These are phyloP conservation scores for Gossypium bickii DNA, from an alignment of 345 rosid genomes.

Conservation along the genomic window DNA sequence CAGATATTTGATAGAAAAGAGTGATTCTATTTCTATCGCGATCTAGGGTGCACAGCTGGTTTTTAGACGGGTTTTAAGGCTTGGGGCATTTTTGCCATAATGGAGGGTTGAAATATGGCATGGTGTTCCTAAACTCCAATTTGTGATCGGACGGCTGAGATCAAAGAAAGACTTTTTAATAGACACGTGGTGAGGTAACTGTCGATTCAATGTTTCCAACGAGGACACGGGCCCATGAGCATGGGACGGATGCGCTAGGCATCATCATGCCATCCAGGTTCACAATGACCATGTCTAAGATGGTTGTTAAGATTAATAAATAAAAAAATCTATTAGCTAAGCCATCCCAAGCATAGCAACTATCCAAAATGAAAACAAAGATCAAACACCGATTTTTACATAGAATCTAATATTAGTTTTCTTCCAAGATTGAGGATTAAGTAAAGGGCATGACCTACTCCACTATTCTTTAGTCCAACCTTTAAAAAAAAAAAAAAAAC, in stretches of 20 bases:
- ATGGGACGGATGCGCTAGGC: not conserved
- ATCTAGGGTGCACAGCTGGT: slow-evolving; percentile 26
- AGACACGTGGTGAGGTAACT: slow-evolving; percentile 18
- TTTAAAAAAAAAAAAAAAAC: no score
- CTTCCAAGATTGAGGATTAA: no score
- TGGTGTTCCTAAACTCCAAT: slow-evolving; percentile 10
- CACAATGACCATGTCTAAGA: no score
- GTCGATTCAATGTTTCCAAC: slow-evolving; percentile 19
- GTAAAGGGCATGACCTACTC: no score
- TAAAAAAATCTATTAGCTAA: no score
- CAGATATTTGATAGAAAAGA: slow-evolving; percentile 9
- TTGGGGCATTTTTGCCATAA: not conserved
- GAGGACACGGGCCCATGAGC: not conserved
- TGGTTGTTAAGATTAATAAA: no score
- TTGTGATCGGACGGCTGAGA: slow-evolving; percentile 24
- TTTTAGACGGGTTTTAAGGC: slow-evolving; percentile 12
- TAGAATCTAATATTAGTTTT: not conserved
- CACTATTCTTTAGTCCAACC: no score
- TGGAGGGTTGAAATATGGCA: not conserved
- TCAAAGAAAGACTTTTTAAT: not conserved
- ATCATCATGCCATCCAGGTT: no score
- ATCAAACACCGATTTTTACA: not conserved
- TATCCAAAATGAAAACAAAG: not conserved
- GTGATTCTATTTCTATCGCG: slow-evolving; percentile 1
- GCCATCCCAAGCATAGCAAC: no score